Percentiles rank a stretch among this genome's conserved stretches.
These are phyloP conservation scores for Amanita rubescens DNA, from an alignment of 768 basidiomycete species.

Conservation along the genomic window DNA sequence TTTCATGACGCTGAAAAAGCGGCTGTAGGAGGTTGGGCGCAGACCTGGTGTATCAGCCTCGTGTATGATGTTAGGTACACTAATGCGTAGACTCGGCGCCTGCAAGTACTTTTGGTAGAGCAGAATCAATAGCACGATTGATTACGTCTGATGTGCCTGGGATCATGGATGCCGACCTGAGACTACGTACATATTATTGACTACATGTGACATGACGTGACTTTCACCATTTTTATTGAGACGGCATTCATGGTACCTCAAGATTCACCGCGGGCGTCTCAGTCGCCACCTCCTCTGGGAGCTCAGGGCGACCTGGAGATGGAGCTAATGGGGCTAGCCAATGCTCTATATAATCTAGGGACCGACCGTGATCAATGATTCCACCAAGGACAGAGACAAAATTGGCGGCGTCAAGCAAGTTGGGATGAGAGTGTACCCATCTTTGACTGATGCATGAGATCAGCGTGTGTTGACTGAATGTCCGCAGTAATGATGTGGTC, in stretches of 20 bases:
- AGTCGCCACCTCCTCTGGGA: constrained; percentile 65
- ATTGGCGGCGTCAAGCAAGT: constrained; percentile 68
- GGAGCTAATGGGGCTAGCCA: constrained; percentile 69
- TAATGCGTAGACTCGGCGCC: too few relatives aligned
- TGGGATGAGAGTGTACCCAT: constrained; percentile 58
- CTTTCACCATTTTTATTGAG: background rate
- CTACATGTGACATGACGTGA: too few relatives aligned
- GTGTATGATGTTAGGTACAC: too few relatives aligned
- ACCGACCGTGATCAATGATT: constrained; percentile 80
- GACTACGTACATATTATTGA: too few relatives aligned
- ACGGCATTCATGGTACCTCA: constrained; percentile 27
- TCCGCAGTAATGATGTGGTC: constrained; percentile 64
- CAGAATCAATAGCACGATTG: too few relatives aligned
- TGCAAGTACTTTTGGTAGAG: too few relatives aligned
- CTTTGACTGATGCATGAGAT: background rate
- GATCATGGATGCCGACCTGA: too few relatives aligned
- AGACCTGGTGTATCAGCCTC: too few relatives aligned
- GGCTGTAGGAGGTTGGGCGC: too few relatives aligned
- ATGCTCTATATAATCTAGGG: constrained; percentile 72
- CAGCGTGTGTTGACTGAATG: background rate
- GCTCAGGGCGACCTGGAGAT: constrained; percentile 68
- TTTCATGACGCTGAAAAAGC: too few relatives aligned
- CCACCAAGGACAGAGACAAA: constrained; percentile 72
- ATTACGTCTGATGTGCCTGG: too few relatives aligned
- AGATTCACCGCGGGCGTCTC: constrained; percentile 66